Percentiles rank a stretch among this genome's conserved stretches.
Conservation (phyloP, 2,329 filamentous ascomycete species). For the Volutella citrinella region DNA sequence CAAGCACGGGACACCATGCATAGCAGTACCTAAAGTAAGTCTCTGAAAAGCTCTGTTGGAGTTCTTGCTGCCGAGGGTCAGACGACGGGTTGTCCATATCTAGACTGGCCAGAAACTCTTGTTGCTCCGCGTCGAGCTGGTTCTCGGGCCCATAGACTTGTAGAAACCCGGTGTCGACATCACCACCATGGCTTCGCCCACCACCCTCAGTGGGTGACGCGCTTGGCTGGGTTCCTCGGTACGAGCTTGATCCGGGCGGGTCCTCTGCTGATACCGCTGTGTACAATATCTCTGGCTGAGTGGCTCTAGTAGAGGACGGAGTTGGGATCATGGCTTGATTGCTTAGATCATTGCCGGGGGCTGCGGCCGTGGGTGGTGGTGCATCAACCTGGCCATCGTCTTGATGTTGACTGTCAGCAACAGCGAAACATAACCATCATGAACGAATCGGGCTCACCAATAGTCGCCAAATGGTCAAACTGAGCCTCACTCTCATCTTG, state of each 20-base stretch:
- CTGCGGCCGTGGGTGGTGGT: too few species aligned
- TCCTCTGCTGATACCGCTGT: background rate
- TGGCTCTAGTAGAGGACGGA: too few species aligned
- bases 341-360: too few species aligned
- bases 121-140: slow-evolving; percentile 26
- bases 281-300: slow-evolving; percentile 6
- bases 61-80: slow-evolving; percentile 17
- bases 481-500: slow-evolving; percentile 1
- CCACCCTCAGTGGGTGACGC: slow-evolving; percentile 17
- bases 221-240: slow-evolving; percentile 12
- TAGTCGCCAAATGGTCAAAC: background rate
- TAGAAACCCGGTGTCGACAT: slow-evolving; percentile 33
- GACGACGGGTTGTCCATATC: slow-evolving; percentile 18
- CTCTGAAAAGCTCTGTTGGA: slow-evolving; percentile 39
- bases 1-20: slow-evolving; percentile 40
- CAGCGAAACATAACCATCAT: too few species aligned
- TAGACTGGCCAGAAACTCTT: slow-evolving; percentile 26
- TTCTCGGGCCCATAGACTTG: slow-evolving; percentile 34
- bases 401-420: too few species aligned
- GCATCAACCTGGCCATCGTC: too few species aligned
- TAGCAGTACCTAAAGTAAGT: slow-evolving; percentile 42
- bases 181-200: slow-evolving; percentile 25
- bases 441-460: too few species aligned
- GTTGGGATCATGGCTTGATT: too few species aligned
- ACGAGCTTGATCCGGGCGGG: background rate